Evolutionary conservation across 352 stramenopile species (phyloP), one percentile per base, ranked within the genome.

Genomic region (Pythium rhizo-oryzae): DNA sequence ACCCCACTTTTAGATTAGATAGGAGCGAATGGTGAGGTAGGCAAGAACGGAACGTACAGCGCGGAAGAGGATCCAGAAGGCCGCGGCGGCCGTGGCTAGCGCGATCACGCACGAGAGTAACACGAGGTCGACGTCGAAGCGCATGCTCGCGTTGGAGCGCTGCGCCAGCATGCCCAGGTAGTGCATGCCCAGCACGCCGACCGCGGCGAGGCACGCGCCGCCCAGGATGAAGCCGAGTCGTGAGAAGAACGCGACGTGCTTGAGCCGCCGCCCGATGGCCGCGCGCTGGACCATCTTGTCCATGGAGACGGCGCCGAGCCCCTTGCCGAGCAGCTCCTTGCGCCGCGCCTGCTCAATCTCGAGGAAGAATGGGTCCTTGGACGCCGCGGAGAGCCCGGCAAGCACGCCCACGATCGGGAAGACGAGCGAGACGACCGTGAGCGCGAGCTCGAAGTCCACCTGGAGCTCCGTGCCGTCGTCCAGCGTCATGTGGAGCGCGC

Each of bases 31-130:
- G n/a, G n/a, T n/a, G n/a, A n/a, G n/a, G 35, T 16, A 61, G 51
- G 2, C 19, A 54, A 62, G 41, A 75, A 90, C 80, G 44, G 74
- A 78, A 50, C 84, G 84, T 37, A 90, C 19, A 88, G 84, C 80
- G 49, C 84, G 84, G 44, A 90, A 92, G 19, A 90, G 58, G 61
- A 90, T 92, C 84, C 78, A 92, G 41, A 90, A 90, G 12, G 82
- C 80, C 9, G 84, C 81, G 18, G 90, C 82, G n/a, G n/a, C 5
- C 12, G 82, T 81, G 47, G 82, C 69, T 15, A 89, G 85, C 9
- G 84, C 82, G 16, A 92, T 82, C 4, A 84, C 59, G 13, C 71
- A 77, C 12, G 84, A 92, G 15, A 82, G 46, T 15, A 73, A 63
- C 25, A 89, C 76, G 53, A 92, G 60, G 2, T 69, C 70, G 16